Base-by-base conservation (phyloP, 208 protist genomes). In the Phytomonas francai region DNA sequence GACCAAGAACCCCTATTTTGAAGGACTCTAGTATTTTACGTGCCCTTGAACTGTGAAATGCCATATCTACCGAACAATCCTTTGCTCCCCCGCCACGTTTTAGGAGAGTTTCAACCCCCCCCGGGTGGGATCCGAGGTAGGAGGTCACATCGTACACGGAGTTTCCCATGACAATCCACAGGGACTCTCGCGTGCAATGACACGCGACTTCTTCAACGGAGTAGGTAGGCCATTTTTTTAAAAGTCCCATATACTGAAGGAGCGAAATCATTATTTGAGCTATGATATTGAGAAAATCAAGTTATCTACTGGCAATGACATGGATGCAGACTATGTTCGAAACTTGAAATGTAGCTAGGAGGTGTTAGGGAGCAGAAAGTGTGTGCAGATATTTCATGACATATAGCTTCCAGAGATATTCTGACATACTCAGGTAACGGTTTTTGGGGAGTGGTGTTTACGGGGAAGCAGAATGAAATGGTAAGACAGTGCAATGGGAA, bases 71-170 rank as follows among this genome's bases (percentile, higher is more conserved):
- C 0, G 77, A 70, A 67, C 83, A 94, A 67, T 94, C 85, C 29
- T 73, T 79, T 54, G 80, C 77, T 2, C 88, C 88, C 51, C 84
- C 89, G 71, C 81, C 81, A 28, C 86, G 85, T 34, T 74, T 83
- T 30, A 92, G 70, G 28, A 94, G 68, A 33, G 86, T 81, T n/a
- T 65, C 63, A 29, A 77, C 65, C 0, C 88, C 88, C 12, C 88
- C 88, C 0, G 85, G 85, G 65, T 94, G 88, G 0, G 72, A 60
- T 22, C 73, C 76, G 9, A 92, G 51, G 36, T 91, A 67, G 14
- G 78, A 54, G 11, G 88, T 92, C 29, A 92, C 72, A 73, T 94
- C 85, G 67, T 85, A 89, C n/a, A 94, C 78, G 8, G 80, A 88
- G 49, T 80, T 74, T 28, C 73, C 84, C 1, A 77, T 71, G 54